A percentile compares a stretch with the other conserved stretches of the same genome.
These are phyloP conservation scores for Fraxinus greggii DNA, from an alignment of 305 asterid genomes.

Conservation along the genomic window DNA sequence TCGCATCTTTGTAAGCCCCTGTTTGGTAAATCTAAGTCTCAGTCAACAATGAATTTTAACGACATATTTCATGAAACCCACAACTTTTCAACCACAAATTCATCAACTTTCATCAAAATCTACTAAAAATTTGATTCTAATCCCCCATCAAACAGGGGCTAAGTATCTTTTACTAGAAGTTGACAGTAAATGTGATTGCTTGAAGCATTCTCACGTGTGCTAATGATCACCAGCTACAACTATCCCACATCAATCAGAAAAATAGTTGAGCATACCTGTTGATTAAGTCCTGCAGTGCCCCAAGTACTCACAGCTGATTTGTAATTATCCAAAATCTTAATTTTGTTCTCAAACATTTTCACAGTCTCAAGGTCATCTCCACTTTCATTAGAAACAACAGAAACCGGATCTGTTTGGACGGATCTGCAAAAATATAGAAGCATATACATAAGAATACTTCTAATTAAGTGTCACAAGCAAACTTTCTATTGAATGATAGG, in stretches of 20 bases:
- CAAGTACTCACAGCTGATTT: slow-evolving; percentile 41
- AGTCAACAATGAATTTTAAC: not conserved
- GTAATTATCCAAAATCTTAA: slow-evolving; percentile 40
- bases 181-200: not conserved
- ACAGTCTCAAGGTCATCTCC: slow-evolving; percentile 47
- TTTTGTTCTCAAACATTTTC: slow-evolving; percentile 57
- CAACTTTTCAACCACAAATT: not conserved
- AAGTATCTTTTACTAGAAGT: not conserved
- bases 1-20: not conserved
- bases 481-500: slow-evolving; percentile 19
- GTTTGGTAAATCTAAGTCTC: not conserved
- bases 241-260: slow-evolving; percentile 10
- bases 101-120: not conserved
- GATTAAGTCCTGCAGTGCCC: slow-evolving; percentile 44
- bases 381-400: slow-evolving; percentile 39
- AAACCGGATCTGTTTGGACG: slow-evolving; percentile 36
- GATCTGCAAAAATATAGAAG: slow-evolving; percentile 46
- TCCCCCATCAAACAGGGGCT: not conserved
- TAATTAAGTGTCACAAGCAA: slow-evolving; percentile 13
- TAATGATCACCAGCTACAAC: slow-evolving; percentile 10
- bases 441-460: slow-evolving; percentile 21
- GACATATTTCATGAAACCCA: not conserved
- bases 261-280: slow-evolving; percentile 36
- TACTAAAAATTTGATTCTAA: no score
- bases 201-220: not conserved